Percentiles rank a stretch among this genome's conserved stretches.
Evolutionary conservation across 192 early-diverging fungal genomes (phyloP).

Genomic region (Paraglomus brasilianum): DNA sequence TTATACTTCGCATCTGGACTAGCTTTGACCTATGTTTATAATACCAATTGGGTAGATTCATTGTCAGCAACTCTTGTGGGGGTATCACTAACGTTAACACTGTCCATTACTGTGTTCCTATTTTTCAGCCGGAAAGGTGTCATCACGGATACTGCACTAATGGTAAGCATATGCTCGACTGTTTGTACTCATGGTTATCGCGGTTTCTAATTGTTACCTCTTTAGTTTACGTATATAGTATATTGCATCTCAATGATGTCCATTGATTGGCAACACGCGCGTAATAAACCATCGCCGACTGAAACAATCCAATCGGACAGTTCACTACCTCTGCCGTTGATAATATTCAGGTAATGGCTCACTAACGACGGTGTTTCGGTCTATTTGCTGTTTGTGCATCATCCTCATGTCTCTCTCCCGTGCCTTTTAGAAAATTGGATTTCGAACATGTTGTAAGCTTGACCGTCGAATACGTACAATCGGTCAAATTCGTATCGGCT

Average conservation of each 20-base stretch:
- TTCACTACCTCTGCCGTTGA: not conserved
- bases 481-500: not conserved
- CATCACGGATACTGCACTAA: not conserved
- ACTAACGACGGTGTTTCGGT: not conserved
- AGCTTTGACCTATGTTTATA: not conserved
- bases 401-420: not conserved
- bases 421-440: not conserved
- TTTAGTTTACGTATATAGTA: constrained; percentile 22
- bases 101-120: not conserved
- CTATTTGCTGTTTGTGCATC: not conserved
- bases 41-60: not conserved
- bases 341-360: not conserved
- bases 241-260: constrained; percentile 26
- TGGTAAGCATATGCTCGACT: not conserved
- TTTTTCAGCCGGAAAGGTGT: not conserved
- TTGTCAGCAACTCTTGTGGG: constrained; percentile 19
- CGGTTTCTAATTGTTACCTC: not conserved
- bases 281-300: not conserved
- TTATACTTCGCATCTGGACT: not conserved
- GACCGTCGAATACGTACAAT: not conserved
- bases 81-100: not conserved
- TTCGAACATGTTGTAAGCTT: not conserved
- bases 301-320: not conserved
- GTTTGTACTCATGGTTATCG: not conserved
- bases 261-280: not conserved